Evolutionary conservation across 2,329 filamentous ascomycete species (phyloP).

Genomic region (Bipolaris cookei): DNA sequence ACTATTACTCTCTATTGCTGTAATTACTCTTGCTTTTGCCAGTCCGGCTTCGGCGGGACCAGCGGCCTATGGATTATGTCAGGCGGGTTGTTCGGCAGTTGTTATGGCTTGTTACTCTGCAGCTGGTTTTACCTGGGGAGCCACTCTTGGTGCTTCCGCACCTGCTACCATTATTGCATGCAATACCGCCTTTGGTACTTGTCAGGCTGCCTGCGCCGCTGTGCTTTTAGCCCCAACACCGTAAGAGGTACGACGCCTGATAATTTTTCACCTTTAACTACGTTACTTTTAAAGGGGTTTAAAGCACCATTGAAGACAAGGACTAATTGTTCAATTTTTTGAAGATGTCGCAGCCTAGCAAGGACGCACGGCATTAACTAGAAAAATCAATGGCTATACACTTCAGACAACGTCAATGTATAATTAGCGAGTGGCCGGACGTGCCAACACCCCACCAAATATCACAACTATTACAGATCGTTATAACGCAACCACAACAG

Average conservation of each 20-base stretch:
- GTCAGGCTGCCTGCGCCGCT: conserved; percentile 54
- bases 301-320: not conserved
- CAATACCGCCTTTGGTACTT: conserved; percentile 55
- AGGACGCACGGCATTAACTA: no score
- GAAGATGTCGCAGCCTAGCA: no score
- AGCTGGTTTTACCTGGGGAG: conserved; percentile 54
- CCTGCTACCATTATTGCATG: conserved; percentile 54
- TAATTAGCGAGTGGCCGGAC: no score
- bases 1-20: not conserved
- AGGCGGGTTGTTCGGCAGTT: conserved; percentile 55
- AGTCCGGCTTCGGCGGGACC: conserved; percentile 36
- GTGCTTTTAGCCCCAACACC: conserved; percentile 45
- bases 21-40: not conserved
- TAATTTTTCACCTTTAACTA: not conserved
- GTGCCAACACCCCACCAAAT: no score
- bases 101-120: conserved; percentile 57
- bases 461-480: no score
- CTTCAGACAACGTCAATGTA: no score
- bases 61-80: conserved; percentile 54
- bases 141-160: conserved; percentile 47
- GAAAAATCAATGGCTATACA: no score
- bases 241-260: conserved; percentile 19
- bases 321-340: not conserved
- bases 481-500: no score
- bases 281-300: not conserved